Evolutionary conservation across 2,329 filamentous ascomycete genomes (phyloP), one percentile per base, ranked within the genome.

Genomic region (Aspergillus tanneri): DNA sequence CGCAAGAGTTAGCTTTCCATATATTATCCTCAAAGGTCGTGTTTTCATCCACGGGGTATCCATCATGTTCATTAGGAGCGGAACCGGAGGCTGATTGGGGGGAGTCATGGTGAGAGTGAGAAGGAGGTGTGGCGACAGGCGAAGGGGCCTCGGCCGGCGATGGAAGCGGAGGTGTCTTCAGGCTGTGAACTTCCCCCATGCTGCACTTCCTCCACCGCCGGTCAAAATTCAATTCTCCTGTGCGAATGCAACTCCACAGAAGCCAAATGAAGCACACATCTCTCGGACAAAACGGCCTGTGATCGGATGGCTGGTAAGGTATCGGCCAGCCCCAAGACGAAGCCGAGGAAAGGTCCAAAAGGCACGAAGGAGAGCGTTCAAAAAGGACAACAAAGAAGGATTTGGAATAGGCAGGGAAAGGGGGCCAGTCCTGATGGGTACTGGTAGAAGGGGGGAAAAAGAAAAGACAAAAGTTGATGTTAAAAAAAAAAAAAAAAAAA

Each of bases 131-230:
- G 51, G 58, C 55, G 42, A 61, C 44, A 47, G 67, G 54, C 50
- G 67, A 65, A 46, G 65, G 60, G 46, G 65, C 65, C 55, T 69
- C 64, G 49, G 65, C 64, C 55, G 68, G 67, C 52, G 69, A 71
- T 58, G 68, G 62, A 57, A 68, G 65, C 53, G 69, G 66, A 65
- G 68, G 60, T 49, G 63, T 69, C 59, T 63, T 70, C 66, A 67
- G 67, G 50, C 59, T 65, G 59, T 60, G 59, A 58, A 65, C 59
- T 56, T 68, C 64, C 58, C 60, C 66, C 65, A 69, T 68, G 55
- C 54, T 63, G 53, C 58, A 55, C 51, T 59, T 49, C 62, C 62
- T 67, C 59, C 58, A 58, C 57, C 61, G 53, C 59, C 62, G 59
- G 58, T 57, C 60, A 57, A 58, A 54, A 64, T 53, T 63, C 54